Evolutionary conservation across 1,284 basidiomycete genomes (phyloP).

Genomic region (Somion occarium): DNA sequence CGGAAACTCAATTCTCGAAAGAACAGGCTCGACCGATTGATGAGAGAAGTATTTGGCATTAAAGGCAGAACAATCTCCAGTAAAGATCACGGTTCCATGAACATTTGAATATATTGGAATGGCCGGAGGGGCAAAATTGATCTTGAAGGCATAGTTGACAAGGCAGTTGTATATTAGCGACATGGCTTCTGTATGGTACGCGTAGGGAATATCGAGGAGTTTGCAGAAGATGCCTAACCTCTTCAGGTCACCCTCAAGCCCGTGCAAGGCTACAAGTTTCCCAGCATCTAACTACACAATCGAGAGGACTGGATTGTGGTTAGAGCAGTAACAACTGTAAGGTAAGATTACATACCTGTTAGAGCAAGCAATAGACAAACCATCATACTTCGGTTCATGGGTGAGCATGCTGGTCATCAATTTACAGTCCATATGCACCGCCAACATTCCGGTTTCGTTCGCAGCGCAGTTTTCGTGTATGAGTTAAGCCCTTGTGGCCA

Average conservation of each 20-base stretch:
- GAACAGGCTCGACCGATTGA: constrained; percentile 59
- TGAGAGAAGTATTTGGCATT: constrained; percentile 48
- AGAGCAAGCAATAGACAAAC: constrained; percentile 52
- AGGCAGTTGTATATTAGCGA: constrained; percentile 35
- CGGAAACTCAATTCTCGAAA: no score
- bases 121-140: constrained; percentile 39
- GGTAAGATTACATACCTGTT: constrained; percentile 35
- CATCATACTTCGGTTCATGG: constrained; percentile 22
- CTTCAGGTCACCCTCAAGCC: constrained; percentile 39
- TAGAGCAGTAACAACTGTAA: no score
- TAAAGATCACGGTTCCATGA: constrained; percentile 44
- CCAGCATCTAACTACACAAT: constrained; percentile 61
- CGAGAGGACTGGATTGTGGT: constrained; percentile 30
- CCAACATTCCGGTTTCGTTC: constrained; percentile 53
- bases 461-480: constrained; percentile 45
- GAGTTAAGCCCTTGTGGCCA: constrained; percentile 51
- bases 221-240: constrained; percentile 33
- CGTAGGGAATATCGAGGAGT: constrained; percentile 51
- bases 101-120: constrained; percentile 61
- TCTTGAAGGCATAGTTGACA: constrained; percentile 38
- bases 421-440: constrained; percentile 27
- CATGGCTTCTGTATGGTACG: constrained; percentile 64
- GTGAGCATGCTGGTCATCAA: neutral
- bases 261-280: constrained; percentile 35
- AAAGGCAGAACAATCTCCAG: constrained; percentile 47